Percentiles rank a stretch among this genome's conserved stretches.
Conservation (phyloP, 352 stramenopile genomes). For the Bremia lactucae region DNA sequence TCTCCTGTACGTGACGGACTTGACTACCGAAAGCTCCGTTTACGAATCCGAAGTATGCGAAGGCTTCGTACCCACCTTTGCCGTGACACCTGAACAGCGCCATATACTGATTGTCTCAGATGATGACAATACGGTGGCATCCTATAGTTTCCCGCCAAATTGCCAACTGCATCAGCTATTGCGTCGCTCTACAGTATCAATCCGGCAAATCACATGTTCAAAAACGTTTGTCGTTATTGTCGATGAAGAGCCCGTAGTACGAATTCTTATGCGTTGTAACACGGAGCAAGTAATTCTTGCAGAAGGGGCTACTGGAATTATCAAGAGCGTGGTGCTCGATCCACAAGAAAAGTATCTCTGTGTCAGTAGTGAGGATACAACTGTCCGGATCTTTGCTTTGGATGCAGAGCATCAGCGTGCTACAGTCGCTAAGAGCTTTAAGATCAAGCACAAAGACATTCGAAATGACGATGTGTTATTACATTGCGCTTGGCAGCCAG, state of each 20-base stretch:
- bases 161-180: constrained; percentile 44
- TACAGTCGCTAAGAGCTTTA: constrained; percentile 35
- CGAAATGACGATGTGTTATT: constrained; percentile 50
- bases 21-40: constrained; percentile 35
- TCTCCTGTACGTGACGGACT: constrained; percentile 65
- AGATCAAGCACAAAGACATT: constrained; percentile 49
- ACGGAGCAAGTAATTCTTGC: constrained; percentile 53
- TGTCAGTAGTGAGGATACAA: constrained; percentile 54
- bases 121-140: constrained; percentile 60
- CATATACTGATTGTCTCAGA: constrained; percentile 58
- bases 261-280: constrained; percentile 44
- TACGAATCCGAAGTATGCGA: constrained; percentile 45
- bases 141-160: constrained; percentile 50
- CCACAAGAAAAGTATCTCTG: constrained; percentile 51
- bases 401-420: constrained; percentile 29
- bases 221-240: constrained; percentile 52
- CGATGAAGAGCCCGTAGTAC: constrained; percentile 62
- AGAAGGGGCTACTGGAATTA: constrained; percentile 45
- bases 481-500: constrained; percentile 54
- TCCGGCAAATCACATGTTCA: constrained; percentile 60
- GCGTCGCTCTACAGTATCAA: constrained; percentile 60
- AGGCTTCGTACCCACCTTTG: constrained; percentile 53
- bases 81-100: constrained; percentile 53
- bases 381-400: constrained; percentile 56
- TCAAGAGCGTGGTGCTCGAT: constrained; percentile 70